Evolutionary conservation across 192 early-diverging fungal genomes (phyloP), one percentile per base, ranked within the genome.

Genomic region (Fimicolochytrium jonesii): DNA sequence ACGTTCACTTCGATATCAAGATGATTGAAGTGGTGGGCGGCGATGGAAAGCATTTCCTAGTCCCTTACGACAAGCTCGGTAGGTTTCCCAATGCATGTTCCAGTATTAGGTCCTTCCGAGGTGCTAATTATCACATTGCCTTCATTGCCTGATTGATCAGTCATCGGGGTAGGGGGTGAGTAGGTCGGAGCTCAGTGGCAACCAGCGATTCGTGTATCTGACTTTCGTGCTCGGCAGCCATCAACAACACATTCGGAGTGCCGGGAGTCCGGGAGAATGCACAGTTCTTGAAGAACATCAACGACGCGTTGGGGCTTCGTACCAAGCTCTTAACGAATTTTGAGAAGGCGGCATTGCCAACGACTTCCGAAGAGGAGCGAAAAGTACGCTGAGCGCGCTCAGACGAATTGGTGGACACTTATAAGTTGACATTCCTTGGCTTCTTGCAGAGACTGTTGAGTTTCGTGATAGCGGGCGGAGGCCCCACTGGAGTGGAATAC

Each of bases 381-480:
- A 80, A 79, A 22, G 59, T 66, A 0, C n/a, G n/a, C n/a, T n/a
- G n/a, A n/a, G n/a, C n/a, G n/a, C n/a, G n/a, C n/a, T n/a, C n/a
- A n/a, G n/a, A n/a, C n/a, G n/a, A n/a, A n/a, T n/a, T n/a, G n/a
- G n/a, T n/a, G n/a, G n/a, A n/a, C n/a, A n/a, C 0, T 0, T 22
- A 51, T 22, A 23, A 18, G 28, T 51, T 51, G 18, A 1, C 49
- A 15, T 0, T 51, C 0, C 17, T 23, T 51, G 18, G 15, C 23
- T 18, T 1, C 56, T 45, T 23, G 9, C 34, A 61, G 60, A 61
- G 75, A 43, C 55, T 90, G 4, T 73, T 90, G 28, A 80, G 77
- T 42, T 89, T 90, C 72, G 86, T 90, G 22, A 70, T 87, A 25
- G 86, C 82, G 28, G 88, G 88, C 29, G 88, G 88, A 29, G 88